Conservation (phyloP, 2,329 filamentous ascomycete species). For the Simplicillium sp. region DNA sequence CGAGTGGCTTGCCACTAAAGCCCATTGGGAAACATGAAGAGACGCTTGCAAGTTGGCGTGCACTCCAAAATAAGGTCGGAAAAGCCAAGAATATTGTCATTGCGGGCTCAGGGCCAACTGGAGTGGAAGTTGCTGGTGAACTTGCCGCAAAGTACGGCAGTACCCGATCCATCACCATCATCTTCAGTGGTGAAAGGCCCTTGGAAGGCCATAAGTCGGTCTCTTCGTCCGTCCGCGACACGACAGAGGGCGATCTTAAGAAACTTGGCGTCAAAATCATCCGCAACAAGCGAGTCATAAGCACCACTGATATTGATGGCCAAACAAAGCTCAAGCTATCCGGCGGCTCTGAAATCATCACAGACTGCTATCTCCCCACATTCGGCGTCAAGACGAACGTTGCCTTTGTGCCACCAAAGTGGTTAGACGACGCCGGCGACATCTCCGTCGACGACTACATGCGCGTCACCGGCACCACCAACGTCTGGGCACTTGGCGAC, state of each 20-base stretch:
- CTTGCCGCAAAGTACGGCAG: conserved; percentile 20
- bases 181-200: conserved; percentile 10
- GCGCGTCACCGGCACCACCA: conserved; percentile 18
- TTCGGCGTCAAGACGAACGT: conserved; percentile 34
- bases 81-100: conserved; percentile 22
- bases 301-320: conserved; percentile 4
- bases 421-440: conserved; percentile 21
- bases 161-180: conserved; percentile 16
- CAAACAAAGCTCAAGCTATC: conserved; percentile 17
- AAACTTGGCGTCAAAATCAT: conserved; percentile 18
- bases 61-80: conserved; percentile 14
- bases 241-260: conserved; percentile 12
- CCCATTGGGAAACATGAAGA: conserved; percentile 33
- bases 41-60: conserved; percentile 23
- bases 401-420: conserved; percentile 21
- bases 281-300: conserved; percentile 20
- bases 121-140: conserved; percentile 27
- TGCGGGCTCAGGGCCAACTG: conserved; percentile 27
- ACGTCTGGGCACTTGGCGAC: conserved; percentile 34
- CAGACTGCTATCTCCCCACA: conserved; percentile 33
- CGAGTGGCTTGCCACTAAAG: conserved; percentile 36
- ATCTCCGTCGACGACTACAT: conserved; percentile 23
- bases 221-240: conserved; percentile 20
- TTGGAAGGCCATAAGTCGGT: conserved; percentile 8
- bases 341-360: conserved; percentile 16